A percentile compares a stretch with the other conserved stretches of the same genome.
These are phyloP conservation scores for Eimeria necatrix DNA, from an alignment of 169 alveolate species.

Conservation along the genomic window DNA sequence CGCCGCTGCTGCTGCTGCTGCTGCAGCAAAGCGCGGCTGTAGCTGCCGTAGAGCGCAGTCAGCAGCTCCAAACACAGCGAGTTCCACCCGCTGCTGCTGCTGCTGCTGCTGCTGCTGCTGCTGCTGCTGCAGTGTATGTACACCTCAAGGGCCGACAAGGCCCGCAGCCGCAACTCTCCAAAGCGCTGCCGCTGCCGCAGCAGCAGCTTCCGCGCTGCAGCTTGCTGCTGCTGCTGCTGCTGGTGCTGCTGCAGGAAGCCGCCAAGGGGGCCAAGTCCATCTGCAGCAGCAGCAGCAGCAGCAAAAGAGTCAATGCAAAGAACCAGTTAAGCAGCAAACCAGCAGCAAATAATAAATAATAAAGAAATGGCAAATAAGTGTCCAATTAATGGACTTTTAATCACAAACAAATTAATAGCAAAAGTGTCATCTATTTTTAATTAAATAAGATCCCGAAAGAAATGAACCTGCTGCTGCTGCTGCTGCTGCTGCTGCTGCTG, in stretches of 20 bases:
- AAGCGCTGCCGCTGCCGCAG: neutral
- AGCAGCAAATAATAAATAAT: neutral
- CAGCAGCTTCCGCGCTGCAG: neutral
- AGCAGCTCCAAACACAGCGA: neutral
- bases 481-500: too few species aligned
- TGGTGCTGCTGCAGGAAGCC: neutral
- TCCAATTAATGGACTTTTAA: neutral
- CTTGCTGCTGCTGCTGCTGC: too few species aligned
- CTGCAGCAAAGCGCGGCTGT: constrained; percentile 19
- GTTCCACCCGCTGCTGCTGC: neutral
- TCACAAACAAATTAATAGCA: too few species aligned
- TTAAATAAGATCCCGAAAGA: neutral
- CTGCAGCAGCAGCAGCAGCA: too few species aligned
- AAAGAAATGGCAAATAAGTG: neutral
- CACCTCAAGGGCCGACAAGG: constrained; percentile 38
- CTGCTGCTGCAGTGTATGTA: neutral
- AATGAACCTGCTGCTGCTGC: too few species aligned
- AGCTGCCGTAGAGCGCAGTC: neutral
- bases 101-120: constrained; percentile 34
- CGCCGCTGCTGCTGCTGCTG: neutral
- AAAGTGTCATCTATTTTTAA: too few species aligned
- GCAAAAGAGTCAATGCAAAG: too few species aligned
- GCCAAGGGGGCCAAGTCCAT: neutral
- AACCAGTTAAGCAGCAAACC: too few species aligned
- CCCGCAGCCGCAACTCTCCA: constrained; percentile 10